A percentile compares a stretch with the other conserved stretches of the same genome.
Conservation (phyloP, 75 land plant genomes). For the Picea glauca region DNA sequence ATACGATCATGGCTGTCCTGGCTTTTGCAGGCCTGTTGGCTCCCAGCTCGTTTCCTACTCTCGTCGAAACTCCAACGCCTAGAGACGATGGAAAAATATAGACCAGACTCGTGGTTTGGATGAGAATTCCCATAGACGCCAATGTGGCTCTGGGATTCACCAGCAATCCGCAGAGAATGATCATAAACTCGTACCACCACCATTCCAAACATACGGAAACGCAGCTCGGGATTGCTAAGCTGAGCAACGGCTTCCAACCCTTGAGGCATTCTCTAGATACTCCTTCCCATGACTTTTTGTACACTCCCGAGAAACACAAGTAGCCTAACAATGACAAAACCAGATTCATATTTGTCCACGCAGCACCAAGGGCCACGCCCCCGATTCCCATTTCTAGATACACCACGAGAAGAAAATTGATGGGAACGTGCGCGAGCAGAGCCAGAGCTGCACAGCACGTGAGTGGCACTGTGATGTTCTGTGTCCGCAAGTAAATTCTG, state of each 20-base stretch:
- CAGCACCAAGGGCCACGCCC: slow-evolving; percentile 60
- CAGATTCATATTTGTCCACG: slow-evolving; percentile 37
- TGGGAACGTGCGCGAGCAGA: slow-evolving; percentile 43
- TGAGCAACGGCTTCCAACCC: slow-evolving; percentile 47
- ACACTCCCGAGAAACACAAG: slow-evolving; percentile 26
- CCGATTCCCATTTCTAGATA: slow-evolving; percentile 33
- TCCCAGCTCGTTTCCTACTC: slow-evolving; percentile 77
- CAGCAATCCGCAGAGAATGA: slow-evolving; percentile 57
- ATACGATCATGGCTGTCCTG: slow-evolving; percentile 27
- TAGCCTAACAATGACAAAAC: slow-evolving; percentile 29
- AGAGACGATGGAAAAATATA: slow-evolving; percentile 67
- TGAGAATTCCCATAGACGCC: slow-evolving; percentile 72
- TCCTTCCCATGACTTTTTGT: slow-evolving; percentile 29
- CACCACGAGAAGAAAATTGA: slow-evolving; percentile 38
- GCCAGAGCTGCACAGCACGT: slow-evolving; percentile 40
- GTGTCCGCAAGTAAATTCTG: slow-evolving; percentile 33
- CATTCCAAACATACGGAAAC: slow-evolving; percentile 74
- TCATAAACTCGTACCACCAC: slow-evolving; percentile 91
- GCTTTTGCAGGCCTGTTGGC: slow-evolving; percentile 46
- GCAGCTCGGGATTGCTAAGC: slow-evolving; percentile 63
- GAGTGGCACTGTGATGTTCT: slow-evolving; percentile 52
- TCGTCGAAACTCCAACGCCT: slow-evolving; percentile 61
- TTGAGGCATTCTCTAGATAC: slow-evolving; percentile 21
- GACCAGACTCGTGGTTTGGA: slow-evolving; percentile 64
- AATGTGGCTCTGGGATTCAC: slow-evolving; percentile 56